These are phyloP conservation scores for Capsaspora owczarzaki DNA, from an alignment of 78 protist species.

Conservation along the genomic window DNA sequence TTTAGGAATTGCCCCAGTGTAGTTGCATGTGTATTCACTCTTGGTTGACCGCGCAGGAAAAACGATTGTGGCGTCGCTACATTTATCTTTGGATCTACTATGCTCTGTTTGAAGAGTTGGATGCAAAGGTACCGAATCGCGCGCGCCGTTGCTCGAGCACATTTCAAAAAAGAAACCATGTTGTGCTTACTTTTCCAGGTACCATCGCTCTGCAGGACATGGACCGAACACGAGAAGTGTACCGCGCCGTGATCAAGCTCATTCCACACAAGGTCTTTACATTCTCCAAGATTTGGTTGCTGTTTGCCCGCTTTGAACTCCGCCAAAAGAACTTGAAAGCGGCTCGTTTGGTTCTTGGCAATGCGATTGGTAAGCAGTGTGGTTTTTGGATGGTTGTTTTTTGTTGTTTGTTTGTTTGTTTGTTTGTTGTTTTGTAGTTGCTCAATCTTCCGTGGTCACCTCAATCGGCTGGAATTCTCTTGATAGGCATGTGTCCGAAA, in stretches of 20 bases:
- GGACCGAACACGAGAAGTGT: conserved; percentile 74
- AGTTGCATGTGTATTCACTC: background rate
- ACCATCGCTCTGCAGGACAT: no score
- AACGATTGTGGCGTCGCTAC: conserved; percentile 85
- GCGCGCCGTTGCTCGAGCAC: background rate
- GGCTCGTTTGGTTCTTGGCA: conserved; percentile 65
- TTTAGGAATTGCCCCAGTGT: background rate
- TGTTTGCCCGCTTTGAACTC: conserved; percentile 79
- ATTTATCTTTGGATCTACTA: conserved; percentile 93
- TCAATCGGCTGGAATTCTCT: background rate
- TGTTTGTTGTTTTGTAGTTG: background rate
- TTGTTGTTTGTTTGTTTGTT: background rate
- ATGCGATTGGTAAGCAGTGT: conserved; percentile 13
- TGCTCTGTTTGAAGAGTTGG: conserved; percentile 87
- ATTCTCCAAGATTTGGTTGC: conserved; percentile 88
- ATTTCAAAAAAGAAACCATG: background rate
- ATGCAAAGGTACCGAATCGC: conserved; percentile 21
- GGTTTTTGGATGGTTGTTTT: background rate
- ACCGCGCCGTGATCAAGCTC: conserved; percentile 38
- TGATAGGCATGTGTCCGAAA: conserved; percentile 44
- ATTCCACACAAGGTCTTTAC: conserved; percentile 93
- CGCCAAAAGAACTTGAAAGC: conserved; percentile 64
- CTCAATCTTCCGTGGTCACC: background rate
- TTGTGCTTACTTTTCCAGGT: background rate
- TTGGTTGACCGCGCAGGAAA: conserved; percentile 1